Percentiles rank a stretch among this genome's conserved stretches.
Evolutionary conservation across 176 grass and related monocot species (phyloP).

Genomic region (Guadua angustifolia): DNA sequence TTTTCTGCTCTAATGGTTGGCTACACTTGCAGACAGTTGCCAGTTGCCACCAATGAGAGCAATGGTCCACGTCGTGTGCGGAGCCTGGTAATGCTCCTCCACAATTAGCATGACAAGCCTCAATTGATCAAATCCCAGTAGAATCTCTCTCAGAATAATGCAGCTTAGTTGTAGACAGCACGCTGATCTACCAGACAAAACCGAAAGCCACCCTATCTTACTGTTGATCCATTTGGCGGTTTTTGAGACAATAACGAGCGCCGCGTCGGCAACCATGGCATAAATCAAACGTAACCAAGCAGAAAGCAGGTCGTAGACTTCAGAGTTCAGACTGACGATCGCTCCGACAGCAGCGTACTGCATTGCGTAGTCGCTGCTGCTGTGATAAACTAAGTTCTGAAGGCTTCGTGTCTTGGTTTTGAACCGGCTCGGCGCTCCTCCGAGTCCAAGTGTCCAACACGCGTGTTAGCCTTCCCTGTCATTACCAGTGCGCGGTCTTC

Average conservation of each 20-base stretch:
- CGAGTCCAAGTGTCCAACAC: conserved; percentile 20
- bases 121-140: neutral
- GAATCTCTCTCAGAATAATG: conserved; percentile 33
- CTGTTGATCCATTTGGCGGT: conserved; percentile 37
- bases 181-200: conserved; percentile 2
- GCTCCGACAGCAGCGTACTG: neutral
- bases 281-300: neutral
- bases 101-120: conserved; percentile 34
- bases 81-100: conserved; percentile 24
- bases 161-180: conserved; percentile 53
- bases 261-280: neutral
- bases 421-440: neutral
- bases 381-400: neutral
- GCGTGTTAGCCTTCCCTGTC: neutral
- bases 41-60: conserved; percentile 17
- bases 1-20: neutral
- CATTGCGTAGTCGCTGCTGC: neutral
- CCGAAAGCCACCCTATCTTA: neutral
- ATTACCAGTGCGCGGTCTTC: conserved; percentile 8
- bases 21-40: neutral
- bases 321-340: neutral
- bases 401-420: neutral
- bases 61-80: conserved; percentile 32
- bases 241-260: neutral
- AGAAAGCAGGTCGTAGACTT: neutral